Conservation (phyloP, 1,139 yeast species). For the Suhomyces choctaworum region DNA sequence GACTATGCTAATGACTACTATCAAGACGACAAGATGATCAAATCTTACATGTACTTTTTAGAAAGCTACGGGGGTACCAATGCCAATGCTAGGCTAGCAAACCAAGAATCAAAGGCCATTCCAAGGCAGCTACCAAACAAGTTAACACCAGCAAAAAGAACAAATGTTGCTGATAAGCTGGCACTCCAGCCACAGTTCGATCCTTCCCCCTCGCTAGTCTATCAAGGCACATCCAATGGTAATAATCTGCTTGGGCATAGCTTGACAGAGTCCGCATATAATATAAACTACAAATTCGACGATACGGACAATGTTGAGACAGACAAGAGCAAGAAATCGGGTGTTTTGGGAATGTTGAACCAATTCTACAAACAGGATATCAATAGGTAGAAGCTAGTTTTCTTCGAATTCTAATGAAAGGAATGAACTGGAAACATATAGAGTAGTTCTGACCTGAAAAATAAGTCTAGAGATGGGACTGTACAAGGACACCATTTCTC, state of each 20-base stretch:
- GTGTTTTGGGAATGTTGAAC: conserved; percentile 81
- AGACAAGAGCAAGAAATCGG: conserved; percentile 43
- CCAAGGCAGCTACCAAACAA: background rate
- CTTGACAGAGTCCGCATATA: conserved; percentile 29
- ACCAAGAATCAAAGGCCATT: background rate
- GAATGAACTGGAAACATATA: too few relatives aligned
- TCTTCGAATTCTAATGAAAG: too few relatives aligned
- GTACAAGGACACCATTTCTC: too few relatives aligned
- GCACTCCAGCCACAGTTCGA: conserved; percentile 8
- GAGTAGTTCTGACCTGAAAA: too few relatives aligned
- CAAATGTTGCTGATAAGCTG: background rate
- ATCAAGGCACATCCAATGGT: conserved; percentile 7
- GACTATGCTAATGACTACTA: conserved; percentile 29
- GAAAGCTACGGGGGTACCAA: conserved; percentile 64
- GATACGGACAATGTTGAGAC: conserved; percentile 33
- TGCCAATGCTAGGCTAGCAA: conserved; percentile 2
- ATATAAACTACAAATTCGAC: conserved; percentile 33
- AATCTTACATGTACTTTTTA: conserved; percentile 81
- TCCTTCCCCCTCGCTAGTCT: conserved; percentile 13
- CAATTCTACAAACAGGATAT: conserved; percentile 72
- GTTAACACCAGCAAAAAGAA: background rate
- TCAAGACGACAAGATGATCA: conserved; percentile 87
- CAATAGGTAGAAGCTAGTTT: too few relatives aligned
- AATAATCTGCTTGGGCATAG: conserved; percentile 16
- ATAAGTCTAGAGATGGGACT: too few relatives aligned